Evolutionary conservation across 73 alveolate genomes (phyloP).

Genomic region (Blepharisma stoltei): DNA sequence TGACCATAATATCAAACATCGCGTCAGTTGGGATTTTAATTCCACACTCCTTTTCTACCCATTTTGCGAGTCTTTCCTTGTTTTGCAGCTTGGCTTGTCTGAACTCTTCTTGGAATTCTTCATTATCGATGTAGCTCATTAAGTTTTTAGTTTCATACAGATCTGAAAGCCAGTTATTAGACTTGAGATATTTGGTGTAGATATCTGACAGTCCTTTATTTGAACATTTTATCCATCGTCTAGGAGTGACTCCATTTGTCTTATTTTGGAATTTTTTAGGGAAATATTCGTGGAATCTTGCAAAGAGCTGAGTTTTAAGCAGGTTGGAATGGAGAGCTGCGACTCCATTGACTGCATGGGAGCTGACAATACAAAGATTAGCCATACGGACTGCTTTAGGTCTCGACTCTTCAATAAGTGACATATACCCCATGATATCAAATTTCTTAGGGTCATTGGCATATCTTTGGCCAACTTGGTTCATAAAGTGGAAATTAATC

Average conservation of each 20-base stretch:
- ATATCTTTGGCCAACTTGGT: slow-evolving; percentile 48
- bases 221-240: slow-evolving; percentile 99
- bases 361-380: slow-evolving; percentile 63
- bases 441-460: slow-evolving; percentile 58
- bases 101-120: slow-evolving; percentile 61
- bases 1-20: slow-evolving; percentile 74
- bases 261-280: slow-evolving; percentile 71
- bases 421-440: slow-evolving; percentile 45
- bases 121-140: slow-evolving; percentile 43
- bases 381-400: slow-evolving; percentile 89
- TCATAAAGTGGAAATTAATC: slow-evolving; percentile 67
- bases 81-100: slow-evolving; percentile 64
- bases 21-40: slow-evolving; percentile 57
- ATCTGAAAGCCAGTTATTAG: slow-evolving; percentile 78
- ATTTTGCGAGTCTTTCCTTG: slow-evolving; percentile 68
- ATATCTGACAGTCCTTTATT: slow-evolving; percentile 87
- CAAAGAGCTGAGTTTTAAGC: slow-evolving; percentile 63
- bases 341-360: slow-evolving; percentile 84
- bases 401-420: slow-evolving; percentile 70
- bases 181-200: slow-evolving; percentile 70
- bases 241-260: slow-evolving; percentile 97
- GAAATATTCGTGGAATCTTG: slow-evolving; percentile 61
- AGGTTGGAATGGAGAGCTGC: slow-evolving; percentile 84
- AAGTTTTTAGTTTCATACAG: slow-evolving; percentile 50
- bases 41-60: slow-evolving; percentile 71